phyloP scores from a whole-genome alignment of 1,139 yeast genomes.

The Suhomyces maxii region DNA sequence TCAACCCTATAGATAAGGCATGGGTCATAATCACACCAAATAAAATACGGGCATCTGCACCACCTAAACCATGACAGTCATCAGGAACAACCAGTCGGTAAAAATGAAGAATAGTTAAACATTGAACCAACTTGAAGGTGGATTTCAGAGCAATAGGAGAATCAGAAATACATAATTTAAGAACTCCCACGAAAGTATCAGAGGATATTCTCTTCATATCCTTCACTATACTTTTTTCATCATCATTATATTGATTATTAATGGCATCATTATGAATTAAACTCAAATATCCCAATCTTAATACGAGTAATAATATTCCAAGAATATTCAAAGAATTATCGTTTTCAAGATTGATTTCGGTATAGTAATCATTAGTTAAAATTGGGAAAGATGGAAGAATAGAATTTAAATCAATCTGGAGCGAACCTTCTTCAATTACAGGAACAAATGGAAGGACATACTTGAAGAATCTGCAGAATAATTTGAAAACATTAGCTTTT shows the following conservation, averaged over 20 bases:
- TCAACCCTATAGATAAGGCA: conserved; percentile 45
- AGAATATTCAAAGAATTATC: conserved; percentile 35
- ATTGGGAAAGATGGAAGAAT: conserved; percentile 31
- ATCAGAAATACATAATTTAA: conserved; percentile 36
- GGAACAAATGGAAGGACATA: conserved; percentile 45
- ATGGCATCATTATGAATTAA: conserved; percentile 38
- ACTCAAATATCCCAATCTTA: conserved; percentile 42
- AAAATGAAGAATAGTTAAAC: conserved; percentile 44
- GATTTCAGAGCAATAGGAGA: conserved; percentile 30
- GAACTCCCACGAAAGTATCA: conserved; percentile 24
- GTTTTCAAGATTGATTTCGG: conserved; percentile 25
- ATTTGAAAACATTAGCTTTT: conserved; percentile 26
- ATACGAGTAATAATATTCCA: conserved; percentile 34
- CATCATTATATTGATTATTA: conserved; percentile 28
- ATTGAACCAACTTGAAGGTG: conserved; percentile 36
- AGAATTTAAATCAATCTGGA: conserved; percentile 27
- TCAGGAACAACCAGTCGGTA: conserved; percentile 43
- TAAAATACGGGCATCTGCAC: conserved; percentile 41
- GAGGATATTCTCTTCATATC: conserved; percentile 25
- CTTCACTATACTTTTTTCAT: conserved; percentile 30
- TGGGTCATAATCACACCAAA: conserved; percentile 41
- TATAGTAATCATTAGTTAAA: conserved; percentile 19
- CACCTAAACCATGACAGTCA: conserved; percentile 47
- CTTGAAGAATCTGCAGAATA: conserved; percentile 40
- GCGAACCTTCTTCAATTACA: conserved; percentile 32